Evolutionary conservation across 1,284 basidiomycete genomes (phyloP).

Genomic region (Tremellales sp.): DNA sequence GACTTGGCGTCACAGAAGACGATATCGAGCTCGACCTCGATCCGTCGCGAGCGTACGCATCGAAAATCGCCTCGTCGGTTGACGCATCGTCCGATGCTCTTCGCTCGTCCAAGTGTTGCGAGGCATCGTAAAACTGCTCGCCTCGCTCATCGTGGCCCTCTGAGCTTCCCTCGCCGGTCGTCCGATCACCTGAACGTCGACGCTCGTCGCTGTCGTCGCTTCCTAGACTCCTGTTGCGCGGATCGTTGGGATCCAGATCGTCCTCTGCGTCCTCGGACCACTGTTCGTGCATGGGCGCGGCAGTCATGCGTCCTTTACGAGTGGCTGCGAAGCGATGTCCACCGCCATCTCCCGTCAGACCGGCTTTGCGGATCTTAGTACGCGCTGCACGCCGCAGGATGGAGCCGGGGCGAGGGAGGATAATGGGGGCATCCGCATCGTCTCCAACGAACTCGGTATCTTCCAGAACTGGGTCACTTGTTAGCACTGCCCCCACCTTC

Average conservation of each 20-base stretch:
- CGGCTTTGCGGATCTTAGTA: conserved; percentile 92
- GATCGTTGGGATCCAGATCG: conserved; percentile 16
- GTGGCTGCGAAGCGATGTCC: conserved; percentile 67
- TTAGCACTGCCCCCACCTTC: not conserved
- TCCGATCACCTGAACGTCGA: conserved; percentile 14
- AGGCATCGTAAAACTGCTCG: conserved; percentile 34
- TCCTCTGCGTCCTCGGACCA: conserved; percentile 28
- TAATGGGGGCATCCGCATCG: conserved; percentile 69
- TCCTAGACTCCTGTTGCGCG: no score
- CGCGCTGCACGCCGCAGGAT: conserved; percentile 87
- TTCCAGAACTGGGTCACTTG: conserved; percentile 25
- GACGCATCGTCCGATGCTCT: conserved; percentile 62
- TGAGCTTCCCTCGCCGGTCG: conserved; percentile 7
- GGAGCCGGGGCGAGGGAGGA: conserved; percentile 77
- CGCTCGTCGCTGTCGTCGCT: conserved; percentile 25
- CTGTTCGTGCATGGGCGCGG: conserved; percentile 21
- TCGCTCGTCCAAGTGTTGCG: conserved; percentile 26
- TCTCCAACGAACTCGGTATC: conserved; percentile 31
- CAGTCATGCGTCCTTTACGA: conserved; percentile 46
- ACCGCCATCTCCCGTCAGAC: conserved; percentile 66
- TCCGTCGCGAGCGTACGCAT: conserved; percentile 60
- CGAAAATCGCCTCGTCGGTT: conserved; percentile 74
- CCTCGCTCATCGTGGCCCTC: conserved; percentile 25
- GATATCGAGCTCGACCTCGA: conserved; percentile 45
- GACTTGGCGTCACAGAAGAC: conserved; percentile 45